phyloP scores from a whole-genome alignment of 768 basidiomycete species.

The Mycena kentingensis region DNA sequence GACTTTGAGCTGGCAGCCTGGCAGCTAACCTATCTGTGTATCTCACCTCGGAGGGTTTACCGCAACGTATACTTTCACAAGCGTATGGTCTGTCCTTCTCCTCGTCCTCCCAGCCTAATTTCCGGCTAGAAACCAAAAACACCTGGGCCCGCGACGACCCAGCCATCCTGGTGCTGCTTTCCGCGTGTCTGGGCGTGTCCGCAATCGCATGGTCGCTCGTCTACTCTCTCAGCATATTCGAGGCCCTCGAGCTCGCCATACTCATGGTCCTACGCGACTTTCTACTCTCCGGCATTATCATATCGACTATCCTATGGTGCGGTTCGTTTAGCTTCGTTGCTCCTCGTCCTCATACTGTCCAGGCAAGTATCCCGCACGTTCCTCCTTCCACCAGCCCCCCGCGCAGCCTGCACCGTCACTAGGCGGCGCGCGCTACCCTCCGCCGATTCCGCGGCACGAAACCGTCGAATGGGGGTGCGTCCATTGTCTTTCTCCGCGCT shows the following conservation, averaged over 20 bases:
- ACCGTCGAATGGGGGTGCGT: conserved; percentile 22
- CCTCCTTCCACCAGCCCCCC: conserved; percentile 15
- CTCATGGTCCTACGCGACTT: conserved; percentile 91
- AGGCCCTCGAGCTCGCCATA: conserved; percentile 64
- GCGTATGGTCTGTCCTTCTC: conserved; percentile 67
- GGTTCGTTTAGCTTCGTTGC: conserved; percentile 12
- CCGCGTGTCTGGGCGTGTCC: conserved; percentile 74
- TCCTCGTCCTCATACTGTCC: conserved; percentile 7
- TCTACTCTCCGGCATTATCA: conserved; percentile 71
- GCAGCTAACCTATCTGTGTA: conserved; percentile 92
- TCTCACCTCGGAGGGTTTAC: conserved; percentile 93
- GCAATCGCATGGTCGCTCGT: conserved; percentile 86
- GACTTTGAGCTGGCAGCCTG: conserved; percentile 97
- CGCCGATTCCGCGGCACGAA: conserved; percentile 46
- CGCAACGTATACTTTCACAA: conserved; percentile 98
- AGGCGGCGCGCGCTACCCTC: conserved; percentile 71
- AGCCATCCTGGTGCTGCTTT: conserved; percentile 87
- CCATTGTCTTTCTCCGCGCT: conserved; percentile 48
- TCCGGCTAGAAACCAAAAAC: conserved; percentile 84
- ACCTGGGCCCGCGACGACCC: conserved; percentile 98
- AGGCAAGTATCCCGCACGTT: conserved; percentile 24
- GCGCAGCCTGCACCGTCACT: conserved; percentile 22
- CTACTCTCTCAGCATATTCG: conserved; percentile 62
- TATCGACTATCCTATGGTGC: conserved; percentile 79
- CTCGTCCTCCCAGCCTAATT: conserved; percentile 1